Percentiles rank a stretch among this genome's conserved stretches.
These are phyloP conservation scores for Spinacia oleracea DNA, from an alignment of 179 eudicot species.

Conservation along the genomic window DNA sequence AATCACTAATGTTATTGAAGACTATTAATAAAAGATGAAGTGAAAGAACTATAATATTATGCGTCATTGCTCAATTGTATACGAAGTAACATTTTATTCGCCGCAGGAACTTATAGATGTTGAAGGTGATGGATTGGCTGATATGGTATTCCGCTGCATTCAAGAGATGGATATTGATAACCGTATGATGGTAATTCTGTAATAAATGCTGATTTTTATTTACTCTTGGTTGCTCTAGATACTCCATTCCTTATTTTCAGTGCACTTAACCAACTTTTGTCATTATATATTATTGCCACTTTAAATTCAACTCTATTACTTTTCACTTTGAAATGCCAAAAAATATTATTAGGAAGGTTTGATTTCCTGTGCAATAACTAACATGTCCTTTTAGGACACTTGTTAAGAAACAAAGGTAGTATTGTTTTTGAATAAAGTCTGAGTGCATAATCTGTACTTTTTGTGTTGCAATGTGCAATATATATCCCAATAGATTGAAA, in stretches of 20 bases:
- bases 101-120: slow-evolving; percentile 95
- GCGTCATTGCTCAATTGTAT: slow-evolving; percentile 1
- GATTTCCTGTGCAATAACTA: not conserved
- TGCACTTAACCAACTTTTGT: not conserved
- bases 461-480: not conserved
- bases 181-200: slow-evolving; percentile 80
- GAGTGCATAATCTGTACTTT: not conserved
- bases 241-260: not conserved
- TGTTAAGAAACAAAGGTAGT: not conserved
- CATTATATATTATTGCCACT: not conserved
- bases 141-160: slow-evolving; percentile 97
- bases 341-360: not conserved
- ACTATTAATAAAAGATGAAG: not conserved
- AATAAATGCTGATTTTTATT: not conserved
- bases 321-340: not conserved
- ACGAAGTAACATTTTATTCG: slow-evolving; percentile 23
- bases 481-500: not conserved
- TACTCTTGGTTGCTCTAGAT: slow-evolving; percentile 3
- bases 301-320: not conserved
- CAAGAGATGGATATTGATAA: slow-evolving; percentile 99
- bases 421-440: not conserved
- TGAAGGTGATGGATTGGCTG: slow-evolving; percentile 99
- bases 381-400: not conserved
- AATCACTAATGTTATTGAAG: not conserved
- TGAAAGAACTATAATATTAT: not conserved